Percentiles rank a stretch among this genome's conserved stretches.
These are phyloP conservation scores for Aspergillus pseudoglaucus DNA, from an alignment of 2,329 filamentous ascomycete species.

Conservation along the genomic window DNA sequence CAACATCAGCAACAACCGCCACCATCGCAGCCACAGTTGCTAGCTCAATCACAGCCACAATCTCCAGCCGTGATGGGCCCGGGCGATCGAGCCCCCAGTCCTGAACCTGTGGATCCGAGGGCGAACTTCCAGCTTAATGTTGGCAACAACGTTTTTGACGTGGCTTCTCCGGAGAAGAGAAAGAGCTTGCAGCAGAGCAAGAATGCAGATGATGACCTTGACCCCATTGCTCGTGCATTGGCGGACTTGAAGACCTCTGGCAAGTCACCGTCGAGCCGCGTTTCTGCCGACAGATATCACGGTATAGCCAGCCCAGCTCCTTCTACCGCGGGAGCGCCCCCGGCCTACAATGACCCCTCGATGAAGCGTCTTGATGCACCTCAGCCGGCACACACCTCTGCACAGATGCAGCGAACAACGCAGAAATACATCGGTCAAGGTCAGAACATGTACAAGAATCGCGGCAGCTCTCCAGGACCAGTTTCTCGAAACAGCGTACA, in stretches of 20 bases:
- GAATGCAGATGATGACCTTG: constrained; percentile 55
- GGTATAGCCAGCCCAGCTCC: constrained; percentile 79
- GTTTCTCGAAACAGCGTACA: constrained; percentile 51
- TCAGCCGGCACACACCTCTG: constrained; percentile 83
- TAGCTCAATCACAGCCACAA: constrained; percentile 6
- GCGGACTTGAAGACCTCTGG: constrained; percentile 84
- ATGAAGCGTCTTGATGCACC: constrained; percentile 79
- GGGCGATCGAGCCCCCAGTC: constrained; percentile 50
- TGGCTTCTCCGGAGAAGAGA: constrained; percentile 67
- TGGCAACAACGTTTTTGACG: constrained; percentile 92
- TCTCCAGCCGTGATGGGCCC: constrained; percentile 6
- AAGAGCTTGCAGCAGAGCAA: constrained; percentile 33
- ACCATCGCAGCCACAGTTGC: neutral
- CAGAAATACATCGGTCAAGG: constrained; percentile 82
- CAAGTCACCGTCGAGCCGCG: constrained; percentile 73
- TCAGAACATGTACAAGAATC: constrained; percentile 62
- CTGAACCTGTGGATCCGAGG: constrained; percentile 82
- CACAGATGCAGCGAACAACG: constrained; percentile 91
- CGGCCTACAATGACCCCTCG: constrained; percentile 70
- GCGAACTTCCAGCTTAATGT: constrained; percentile 90
- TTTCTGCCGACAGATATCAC: constrained; percentile 93
- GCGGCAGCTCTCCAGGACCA: constrained; percentile 47
- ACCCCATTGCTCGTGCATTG: constrained; percentile 86
- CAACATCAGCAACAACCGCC: neutral
- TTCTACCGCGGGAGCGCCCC: constrained; percentile 52